Base-by-base conservation (phyloP, 2,329 filamentous ascomycete species). In the Diplodia seriata region DNA sequence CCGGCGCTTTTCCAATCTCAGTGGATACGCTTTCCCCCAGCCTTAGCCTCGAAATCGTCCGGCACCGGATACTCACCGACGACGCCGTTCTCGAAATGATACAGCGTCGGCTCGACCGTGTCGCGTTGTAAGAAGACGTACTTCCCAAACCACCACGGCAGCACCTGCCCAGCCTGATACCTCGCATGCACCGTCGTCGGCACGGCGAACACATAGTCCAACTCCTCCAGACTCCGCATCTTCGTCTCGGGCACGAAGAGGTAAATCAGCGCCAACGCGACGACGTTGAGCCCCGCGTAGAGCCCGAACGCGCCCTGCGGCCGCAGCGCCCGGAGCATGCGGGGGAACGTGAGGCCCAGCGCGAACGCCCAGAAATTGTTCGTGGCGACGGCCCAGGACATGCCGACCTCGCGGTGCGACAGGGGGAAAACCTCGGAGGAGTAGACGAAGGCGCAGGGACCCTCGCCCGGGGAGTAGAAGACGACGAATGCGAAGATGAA, bases 351-450 rank as follows among this genome's bases (percentile, higher is more conserved):
- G 59, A 91, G 85, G 20, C 85, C 84, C 54, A 89, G 78, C 0
- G 90, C 84, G 0, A 85, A 82, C 6, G 80, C 84, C 78, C 84
- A 86, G 77, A 85, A 85, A 69, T 90, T 81, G 70, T 88, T 90
- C 0, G 87, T 90, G 1, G 89, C 87, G 7, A 91, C 89, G 6
- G 88, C 86, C 78, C 85, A 91, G 0, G 84, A 85, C 90, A 92
- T 91, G 68, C 90, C 90, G 29, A 91, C 83, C 74, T 91, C 90
- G 72, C 90, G 84, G 75, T 91, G 89, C 1, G 87, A 89, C 0
- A 91, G 83, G 0, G 90, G 89, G 74, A 89, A 91, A 1, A 91
- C 87, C 76, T 91, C 90, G 54, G 89, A 88, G 4, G 84, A 85
- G 78, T 91, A 91, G 0, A 87, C 86, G 73, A 89, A 91, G 0